Evolutionary conservation across 2,329 filamentous ascomycete genomes (phyloP).

Genomic region (Colletotrichum trifolii): DNA sequence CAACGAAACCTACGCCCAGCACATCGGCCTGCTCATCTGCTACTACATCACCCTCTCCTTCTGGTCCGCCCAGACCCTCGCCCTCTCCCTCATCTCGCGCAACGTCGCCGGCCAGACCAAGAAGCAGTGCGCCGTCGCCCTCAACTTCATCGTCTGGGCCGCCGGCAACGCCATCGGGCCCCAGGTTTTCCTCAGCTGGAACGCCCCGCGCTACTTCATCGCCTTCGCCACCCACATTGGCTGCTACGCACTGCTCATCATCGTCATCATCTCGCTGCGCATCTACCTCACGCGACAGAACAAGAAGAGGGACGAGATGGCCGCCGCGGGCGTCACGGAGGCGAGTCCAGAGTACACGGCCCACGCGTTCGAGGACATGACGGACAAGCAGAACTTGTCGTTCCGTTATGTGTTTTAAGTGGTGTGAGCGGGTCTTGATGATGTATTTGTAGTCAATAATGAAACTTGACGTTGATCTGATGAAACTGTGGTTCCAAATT

Average conservation of each 20-base stretch:
- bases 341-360: slow-evolving; percentile 53
- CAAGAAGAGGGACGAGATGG: slow-evolving; percentile 63
- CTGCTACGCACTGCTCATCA: slow-evolving; percentile 71
- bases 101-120: slow-evolving; percentile 81
- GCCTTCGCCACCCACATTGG: slow-evolving; percentile 77
- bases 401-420: slow-evolving; percentile 67
- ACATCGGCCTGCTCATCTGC: slow-evolving; percentile 75
- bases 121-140: slow-evolving; percentile 74
- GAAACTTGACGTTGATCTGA: neutral
- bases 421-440: neutral
- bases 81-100: slow-evolving; percentile 74
- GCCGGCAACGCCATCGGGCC: slow-evolving; percentile 75
- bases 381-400: slow-evolving; percentile 69
- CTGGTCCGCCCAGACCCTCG: slow-evolving; percentile 78
- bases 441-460: neutral
- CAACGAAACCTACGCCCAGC: slow-evolving; percentile 66
- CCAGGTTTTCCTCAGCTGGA: slow-evolving; percentile 70
- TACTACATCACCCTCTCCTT: slow-evolving; percentile 84
- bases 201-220: slow-evolving; percentile 74
- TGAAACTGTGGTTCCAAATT: no score
- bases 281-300: slow-evolving; percentile 70
- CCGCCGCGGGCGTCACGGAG: slow-evolving; percentile 52
- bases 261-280: slow-evolving; percentile 67
- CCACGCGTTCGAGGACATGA: slow-evolving; percentile 72
- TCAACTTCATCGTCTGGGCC: slow-evolving; percentile 78